Evolutionary conservation across 345 rosid genomes (phyloP), one percentile per base, ranked within the genome.

Genomic region (Acer yangbiense): DNA sequence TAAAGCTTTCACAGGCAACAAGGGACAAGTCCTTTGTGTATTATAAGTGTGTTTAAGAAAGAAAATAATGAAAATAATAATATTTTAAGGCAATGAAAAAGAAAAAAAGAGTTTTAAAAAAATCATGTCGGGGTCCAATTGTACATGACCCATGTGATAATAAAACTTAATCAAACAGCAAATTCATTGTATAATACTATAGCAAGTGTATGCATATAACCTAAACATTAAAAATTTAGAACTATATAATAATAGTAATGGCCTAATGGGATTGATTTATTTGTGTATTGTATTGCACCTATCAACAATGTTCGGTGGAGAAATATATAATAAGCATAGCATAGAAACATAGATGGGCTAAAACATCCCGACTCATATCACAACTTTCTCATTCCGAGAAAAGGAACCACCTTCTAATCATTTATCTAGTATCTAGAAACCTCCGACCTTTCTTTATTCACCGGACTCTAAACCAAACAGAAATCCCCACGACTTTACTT

Each of bases 131-230:
- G 80, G 82, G 82, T 77, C 93, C 87, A 82, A 86, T 85, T 77
- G 80, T 68, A 80, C 84, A 25, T 83, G 69, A 32, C 82, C 92
- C 94, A 87, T 86, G 95, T 91, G 93, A 84, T 57, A 72, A 65
- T 65, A 50, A 50, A 70, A 67, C 16, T 29, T 60, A 65, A 44
- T 17, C 66, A 58, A 68, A 25, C 71, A 69, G 52, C 75, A 66
- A 83, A 76, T 73, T 82, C 79, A 67, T 76, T 82, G 82, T 71
- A 71, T n/a, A n/a, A n/a, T n/a, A n/a, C n/a, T n/a, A n/a, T n/a
- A n/a, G n/a, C n/a, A n/a, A n/a, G n/a, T n/a, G n/a, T n/a, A n/a
- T n/a, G n/a, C n/a, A n/a, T n/a, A n/a, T 58, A 60, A 41, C 75
- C 65, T 44, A 55, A 72, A 68, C 18, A 61, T 44, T 44, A 55